Evolutionary conservation across 176 grass and related monocot species (phyloP), one percentile per base, ranked within the genome.

Genomic region (Triticum turgidum): DNA sequence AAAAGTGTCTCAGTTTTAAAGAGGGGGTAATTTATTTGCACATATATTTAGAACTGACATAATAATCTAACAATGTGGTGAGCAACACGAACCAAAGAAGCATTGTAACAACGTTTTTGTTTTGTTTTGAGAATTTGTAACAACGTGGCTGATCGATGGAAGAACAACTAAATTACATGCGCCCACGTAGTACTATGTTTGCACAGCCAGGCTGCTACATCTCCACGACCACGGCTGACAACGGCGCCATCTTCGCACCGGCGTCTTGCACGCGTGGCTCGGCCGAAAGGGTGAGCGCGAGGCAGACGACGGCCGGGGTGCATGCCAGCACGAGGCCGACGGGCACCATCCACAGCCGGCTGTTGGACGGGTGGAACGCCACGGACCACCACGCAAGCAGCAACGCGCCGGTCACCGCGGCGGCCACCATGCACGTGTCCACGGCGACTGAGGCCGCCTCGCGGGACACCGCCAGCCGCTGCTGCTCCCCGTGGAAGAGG

Each of bases 301-400:
- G 61, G 83, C 86, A 93, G 62, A 93, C 86, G 69, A 93, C 9
- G 52, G 79, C 22, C 24, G 93, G 91, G 22, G 95, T 98, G 76
- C 93, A 82, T 11, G 88, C 84, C 72, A 95, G 82, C 34, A 98
- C 67, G 72, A 98, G 88, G 44, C 95, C 89, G 33, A 90, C 41
- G 12, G 95, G 93, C 38, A 98, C 95, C 95, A 95, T 98, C 95
- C 95, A 98, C 3, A 95, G 85, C 41, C 83, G 91, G n/a, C 81
- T 83, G 83, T 95, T 90, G 3, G 79, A 65, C 3, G 87, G 93
- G 77, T 93, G 95, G 82, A 93, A 95, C 29, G 82, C 84, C 7
- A 95, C 12, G 6, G 83, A 29, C 95, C 95, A 98, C 87, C 87
- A 95, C 10, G 90, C 47, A 38, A 98, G 76, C 65, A 98, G 33